Percentiles rank a stretch among this genome's conserved stretches.
Conservation (phyloP, 2,329 filamentous ascomycete genomes). For the Colletotrichum lini region DNA sequence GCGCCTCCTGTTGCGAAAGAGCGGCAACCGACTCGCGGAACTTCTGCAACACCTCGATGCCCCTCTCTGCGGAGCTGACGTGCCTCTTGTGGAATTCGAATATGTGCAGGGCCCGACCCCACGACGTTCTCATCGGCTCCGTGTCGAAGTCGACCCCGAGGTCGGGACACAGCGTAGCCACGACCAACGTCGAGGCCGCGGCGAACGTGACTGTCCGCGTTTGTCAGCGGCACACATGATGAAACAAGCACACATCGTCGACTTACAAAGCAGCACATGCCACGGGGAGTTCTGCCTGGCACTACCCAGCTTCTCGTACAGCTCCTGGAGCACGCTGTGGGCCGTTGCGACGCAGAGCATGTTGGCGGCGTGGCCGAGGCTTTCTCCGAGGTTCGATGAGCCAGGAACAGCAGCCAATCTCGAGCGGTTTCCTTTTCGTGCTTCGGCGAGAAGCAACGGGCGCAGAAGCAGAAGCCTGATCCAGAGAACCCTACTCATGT, state of each 20-base stretch:
- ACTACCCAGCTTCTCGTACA: slow-evolving; percentile 17
- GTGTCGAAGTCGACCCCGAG: background rate
- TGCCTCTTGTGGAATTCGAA: slow-evolving; percentile 24
- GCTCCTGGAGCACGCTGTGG: slow-evolving; percentile 15
- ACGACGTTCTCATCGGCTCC: slow-evolving; percentile 5
- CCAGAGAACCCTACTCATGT: slow-evolving; percentile 30
- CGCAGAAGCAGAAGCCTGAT: slow-evolving; percentile 11
- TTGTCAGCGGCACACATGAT: no score
- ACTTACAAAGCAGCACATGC: slow-evolving; percentile 26
- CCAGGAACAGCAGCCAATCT: background rate
- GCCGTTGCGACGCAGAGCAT: slow-evolving; percentile 19
- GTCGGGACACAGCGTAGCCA: background rate
- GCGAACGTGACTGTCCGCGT: slow-evolving; percentile 15
- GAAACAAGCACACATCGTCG: background rate
- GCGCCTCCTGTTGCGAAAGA: background rate
- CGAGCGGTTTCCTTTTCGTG: background rate
- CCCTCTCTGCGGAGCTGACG: background rate
- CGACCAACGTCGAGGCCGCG: slow-evolving; percentile 7
- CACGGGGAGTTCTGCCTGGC: slow-evolving; percentile 25
- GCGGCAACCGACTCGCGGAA: slow-evolving; percentile 15
- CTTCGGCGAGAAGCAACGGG: slow-evolving; percentile 8
- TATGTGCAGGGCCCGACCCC: slow-evolving; percentile 11
- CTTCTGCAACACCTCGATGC: slow-evolving; percentile 19
- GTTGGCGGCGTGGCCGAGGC: slow-evolving; percentile 8
- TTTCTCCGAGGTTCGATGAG: background rate